Base-by-base conservation (phyloP, 805 yeast species). In the Pichia insulana region DNA sequence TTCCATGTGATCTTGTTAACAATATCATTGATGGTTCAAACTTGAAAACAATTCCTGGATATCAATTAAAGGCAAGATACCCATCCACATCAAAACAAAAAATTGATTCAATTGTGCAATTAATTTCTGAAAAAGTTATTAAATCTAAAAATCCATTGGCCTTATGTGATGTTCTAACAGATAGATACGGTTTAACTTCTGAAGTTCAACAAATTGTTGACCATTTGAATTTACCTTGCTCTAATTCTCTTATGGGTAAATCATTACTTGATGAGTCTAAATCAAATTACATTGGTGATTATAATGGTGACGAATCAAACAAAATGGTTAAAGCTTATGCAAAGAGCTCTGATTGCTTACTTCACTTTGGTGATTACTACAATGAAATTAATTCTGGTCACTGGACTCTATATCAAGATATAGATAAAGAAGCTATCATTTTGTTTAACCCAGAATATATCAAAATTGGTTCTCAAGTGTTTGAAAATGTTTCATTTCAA, bases 341-440 rank as follows among this genome's bases (percentile, higher is more conserved):
- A 42, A 69, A 73, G 39, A 46, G 68, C 3, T 70, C 85, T 13
- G 97, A 90, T 57, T 65, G 83, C 37, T 68, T 88, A 15, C 50
- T 89, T 33, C 76, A 75, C 53, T 63, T 86, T 49, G 97, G 97
- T 8, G 74, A 79, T 39, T 70, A 74, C 43, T 63, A 69, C 42
- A 75, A 80, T 45, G 92, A 83, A 57, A 74, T 78, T 46, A 83
- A 83, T 55, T 71, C 82, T 18, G 90, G 90, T 8, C 76, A 74
- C 41, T 76, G 73, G 62, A 59, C 83, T 4, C 65, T 74, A 18
- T 61, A 59, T 39, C 41, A 54, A 25, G 66, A 63, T 8, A 67
- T 77, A 40, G 50, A 61, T 8, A 64, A 64, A 39, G 63, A 68
- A n/a, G 57, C 64, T 40, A 44, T 72, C 16, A 62, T 83, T 45